phyloP scores from a whole-genome alignment of 2,329 filamentous ascomycete genomes.

The Apiospora arundinis region DNA sequence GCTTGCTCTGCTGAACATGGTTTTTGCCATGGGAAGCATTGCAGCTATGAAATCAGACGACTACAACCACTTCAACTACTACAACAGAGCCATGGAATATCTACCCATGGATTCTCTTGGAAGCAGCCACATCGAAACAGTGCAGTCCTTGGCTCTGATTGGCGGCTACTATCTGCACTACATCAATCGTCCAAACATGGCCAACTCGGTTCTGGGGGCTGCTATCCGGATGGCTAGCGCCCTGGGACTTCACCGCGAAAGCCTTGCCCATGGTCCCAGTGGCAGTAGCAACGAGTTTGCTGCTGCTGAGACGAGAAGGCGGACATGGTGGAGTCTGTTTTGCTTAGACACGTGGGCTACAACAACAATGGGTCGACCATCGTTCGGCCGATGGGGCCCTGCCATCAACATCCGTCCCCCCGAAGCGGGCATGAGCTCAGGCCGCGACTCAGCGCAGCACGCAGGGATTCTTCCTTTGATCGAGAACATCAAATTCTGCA shows the following conservation, averaged over 20 bases:
- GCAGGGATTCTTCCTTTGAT: slow-evolving; percentile 73
- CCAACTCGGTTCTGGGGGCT: slow-evolving; percentile 74
- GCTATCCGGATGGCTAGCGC: slow-evolving; percentile 77
- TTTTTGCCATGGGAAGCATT: slow-evolving; percentile 77
- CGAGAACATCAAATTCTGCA: slow-evolving; percentile 81
- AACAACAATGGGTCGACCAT: slow-evolving; percentile 73
- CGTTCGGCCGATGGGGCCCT: slow-evolving; percentile 70
- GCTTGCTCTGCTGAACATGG: slow-evolving; percentile 77
- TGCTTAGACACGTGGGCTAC: slow-evolving; percentile 78
- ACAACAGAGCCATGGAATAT: slow-evolving; percentile 70
- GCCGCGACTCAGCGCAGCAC: slow-evolving; percentile 61
- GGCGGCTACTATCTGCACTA: slow-evolving; percentile 82
- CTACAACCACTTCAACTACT: slow-evolving; percentile 73
- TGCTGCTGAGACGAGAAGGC: slow-evolving; percentile 65
- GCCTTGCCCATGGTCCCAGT: slow-evolving; percentile 46
- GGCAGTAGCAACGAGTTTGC: slow-evolving; percentile 51
- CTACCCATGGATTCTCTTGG: slow-evolving; percentile 72
- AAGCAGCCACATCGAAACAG: slow-evolving; percentile 73
- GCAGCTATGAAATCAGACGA: slow-evolving; percentile 70
- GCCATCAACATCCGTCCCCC: slow-evolving; percentile 72
- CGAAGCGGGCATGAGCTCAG: slow-evolving; percentile 55
- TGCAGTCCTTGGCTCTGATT: slow-evolving; percentile 74
- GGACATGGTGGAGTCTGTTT: slow-evolving; percentile 79
- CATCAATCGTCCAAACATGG: slow-evolving; percentile 78
- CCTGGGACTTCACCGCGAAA: slow-evolving; percentile 73